These are phyloP conservation scores for Plectosphaerella sp. DNA, from an alignment of 2,329 filamentous ascomycete species.

Conservation along the genomic window DNA sequence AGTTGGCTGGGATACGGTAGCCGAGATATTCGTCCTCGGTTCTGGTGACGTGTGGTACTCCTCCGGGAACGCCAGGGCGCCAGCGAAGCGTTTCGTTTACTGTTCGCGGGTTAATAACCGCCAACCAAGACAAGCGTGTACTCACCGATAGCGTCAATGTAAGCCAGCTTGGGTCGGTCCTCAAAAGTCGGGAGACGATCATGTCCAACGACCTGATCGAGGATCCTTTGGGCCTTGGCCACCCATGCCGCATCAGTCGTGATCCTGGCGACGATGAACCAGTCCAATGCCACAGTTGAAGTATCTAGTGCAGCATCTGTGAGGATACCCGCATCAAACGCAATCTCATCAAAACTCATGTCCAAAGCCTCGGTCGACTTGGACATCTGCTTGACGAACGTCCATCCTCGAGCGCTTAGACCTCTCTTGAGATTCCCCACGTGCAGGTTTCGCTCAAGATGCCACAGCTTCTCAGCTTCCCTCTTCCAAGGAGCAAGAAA, in stretches of 20 bases:
- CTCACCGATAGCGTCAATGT: slow-evolving; percentile 29
- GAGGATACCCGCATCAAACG: slow-evolving; percentile 24
- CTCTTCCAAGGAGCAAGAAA: slow-evolving; percentile 28
- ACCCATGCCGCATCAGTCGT: slow-evolving; percentile 14
- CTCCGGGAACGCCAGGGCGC: slow-evolving; percentile 31
- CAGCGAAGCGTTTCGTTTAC: slow-evolving; percentile 39
- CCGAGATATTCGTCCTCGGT: slow-evolving; percentile 29
- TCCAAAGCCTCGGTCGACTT: slow-evolving; percentile 11
- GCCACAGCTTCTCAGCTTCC: slow-evolving; percentile 22
- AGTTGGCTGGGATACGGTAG: slow-evolving; percentile 35
- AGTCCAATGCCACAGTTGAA: slow-evolving; percentile 20
- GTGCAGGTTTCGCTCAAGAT: slow-evolving; percentile 21
- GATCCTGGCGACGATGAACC: slow-evolving; percentile 24
- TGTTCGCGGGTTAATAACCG: no score
- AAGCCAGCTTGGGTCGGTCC: slow-evolving; percentile 32
- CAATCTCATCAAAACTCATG: slow-evolving; percentile 22
- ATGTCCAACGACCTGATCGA: slow-evolving; percentile 35
- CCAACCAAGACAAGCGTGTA: no score
- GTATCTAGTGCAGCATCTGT: slow-evolving; percentile 27
- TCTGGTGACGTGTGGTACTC: slow-evolving; percentile 32
- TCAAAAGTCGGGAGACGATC: slow-evolving; percentile 31
- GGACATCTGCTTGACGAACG: slow-evolving; percentile 21
- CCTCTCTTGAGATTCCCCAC: slow-evolving; percentile 17
- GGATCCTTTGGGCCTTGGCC: slow-evolving; percentile 20
- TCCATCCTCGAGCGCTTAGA: slow-evolving; percentile 19